Base-by-base conservation (phyloP, 2,329 filamentous ascomycete genomes). In the Penicillium sclerotigenum region DNA sequence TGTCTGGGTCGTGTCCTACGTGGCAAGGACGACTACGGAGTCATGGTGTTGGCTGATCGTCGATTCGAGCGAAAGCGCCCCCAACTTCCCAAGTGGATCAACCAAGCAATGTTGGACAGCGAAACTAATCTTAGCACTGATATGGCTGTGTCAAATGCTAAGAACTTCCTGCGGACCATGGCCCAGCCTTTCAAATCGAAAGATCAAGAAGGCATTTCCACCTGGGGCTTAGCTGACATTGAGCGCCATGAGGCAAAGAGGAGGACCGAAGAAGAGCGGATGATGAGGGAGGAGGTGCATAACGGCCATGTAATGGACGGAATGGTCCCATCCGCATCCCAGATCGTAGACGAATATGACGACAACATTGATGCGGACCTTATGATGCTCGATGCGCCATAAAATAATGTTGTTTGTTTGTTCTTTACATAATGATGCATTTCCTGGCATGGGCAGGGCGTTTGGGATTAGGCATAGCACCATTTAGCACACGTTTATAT, bases 1-100 rank as follows among this genome's bases (percentile, higher is more conserved):
- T 99, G 94, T 69, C 80, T 99, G 1, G 95, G 94, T 14, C 92
- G 94, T 71, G 94, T 99, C 41, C 79, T 99, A 59, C 83, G 94
- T 66, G 94, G 94, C 24, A 99, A 99, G 73, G 95, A 99, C 70
- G 94, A 99, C 74, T 99, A 99, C 73, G 94, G 94, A n/a, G 90
- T 99, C 79, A 99, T 99, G 94, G 93, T 99, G 5, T 81, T 99
- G 28, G 94, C 95, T 2, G 94, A 99, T 73, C 87, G 90, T 40
- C 86, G 94, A 18, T 99, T 97, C 74, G 87, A 91, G 71, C 95
- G 94, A 78, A 97, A 97, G 77, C 83, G 91, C 36, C 81, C 75
- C 3, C 95, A 99, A 75, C 80, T 99, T 28, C 94, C 94, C 11
- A 96, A 96, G 71, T 99, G 94, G 94, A 99, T 99, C 69, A 89